Base-by-base conservation (phyloP, 345 rosid species). In the Ceriops tagal region DNA sequence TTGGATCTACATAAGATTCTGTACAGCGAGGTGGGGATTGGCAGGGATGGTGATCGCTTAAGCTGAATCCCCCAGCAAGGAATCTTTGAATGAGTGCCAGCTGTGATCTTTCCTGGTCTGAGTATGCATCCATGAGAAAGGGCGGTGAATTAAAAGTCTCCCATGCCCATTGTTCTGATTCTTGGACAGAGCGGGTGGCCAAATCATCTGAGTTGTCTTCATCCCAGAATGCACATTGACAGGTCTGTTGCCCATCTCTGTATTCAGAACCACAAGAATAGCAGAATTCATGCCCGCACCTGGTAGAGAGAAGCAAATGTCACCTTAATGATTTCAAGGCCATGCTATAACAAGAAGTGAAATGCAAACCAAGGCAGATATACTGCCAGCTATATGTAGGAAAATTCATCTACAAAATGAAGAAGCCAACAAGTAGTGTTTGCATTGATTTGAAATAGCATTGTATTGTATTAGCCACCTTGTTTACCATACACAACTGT, bases 121-220 rank as follows among this genome's bases (percentile, higher is more conserved):
- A 85, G 81, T 95, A 95, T 4, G 96, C 96, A 61, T 95, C 97
- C 87, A 81, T 88, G 65, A 87, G 78, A 66, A 88, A 85, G 16
- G 97, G 99, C 56, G 90, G 80, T 47, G 97, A 87, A 76, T 83
- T 88, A 79, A 88, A 90, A 61, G 96, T 87, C 79, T 90, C 96
- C 93, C 93, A 92, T 24, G 96, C 91, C 97, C 97, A 95, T 76
- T 88, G 97, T 75, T 95, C 99, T 20, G 93, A 84, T 79, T 88
- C 97, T 72, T 88, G 97, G 47, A 81, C 83, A 64, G 91, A 85
- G 61, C 76, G 88, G 18, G 73, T 73, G n/a, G 73, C 73, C 39
- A 70, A 75, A 64, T 87, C 92, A 66, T 86, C 97, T 0, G 83
- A 77, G 76, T 77, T 83, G n/a, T 87, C 91, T 68, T 89, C 92